Base-by-base conservation (phyloP, 2,329 filamentous ascomycete species). In the Epichloe gansuensis region DNA sequence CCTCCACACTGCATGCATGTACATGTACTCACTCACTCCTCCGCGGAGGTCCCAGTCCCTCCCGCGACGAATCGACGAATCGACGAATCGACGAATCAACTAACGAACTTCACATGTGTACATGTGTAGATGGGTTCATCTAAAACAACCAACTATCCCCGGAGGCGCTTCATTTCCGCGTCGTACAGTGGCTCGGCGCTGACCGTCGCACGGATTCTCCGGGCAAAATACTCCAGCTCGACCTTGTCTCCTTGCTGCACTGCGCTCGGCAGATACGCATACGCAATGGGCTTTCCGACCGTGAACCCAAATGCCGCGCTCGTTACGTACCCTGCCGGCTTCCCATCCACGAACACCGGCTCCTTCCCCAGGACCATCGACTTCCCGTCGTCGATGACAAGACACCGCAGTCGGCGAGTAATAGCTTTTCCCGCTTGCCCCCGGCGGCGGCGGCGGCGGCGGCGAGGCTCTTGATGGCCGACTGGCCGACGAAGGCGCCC, bases 291-390 rank as follows among this genome's bases (percentile, higher is more conserved):
- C 62, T 76, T 81, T 28, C 77, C 65, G 9, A 83, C 61, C 0
- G 75, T 79, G 58, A 79, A 83, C 0, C 76, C 81, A 59, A 82
- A 84, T 0, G 76, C 78, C 1, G 80, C 75, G 50, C 72, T 83
- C 2, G 79, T 82, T 28, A 84, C 69, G 55, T 84, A 84, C 0
- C 81, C 80, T 1, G 68, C 68, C 0, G 72, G 57, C 51, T 72
- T 64, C 8, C 72, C 73, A 2, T 72, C 61, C 13, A 70, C 57
- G 52, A 75, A 82, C 0, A 84, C 77, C 0, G 81, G 81, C 60
- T 84, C 81, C 59, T 83, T 83, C 5, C 80, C 80, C 1, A 84
- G 63, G 0, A 82, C 71, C 56, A 83, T 68, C 0, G 79, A 82
- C 4, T 61, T 64, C 0, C 76, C 75, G 54, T 84, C 78, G 42